A percentile compares a stretch with the other conserved stretches of the same genome.
Evolutionary conservation across 305 asterid species (phyloP).

Genomic region (Caryopteris hybrid): DNA sequence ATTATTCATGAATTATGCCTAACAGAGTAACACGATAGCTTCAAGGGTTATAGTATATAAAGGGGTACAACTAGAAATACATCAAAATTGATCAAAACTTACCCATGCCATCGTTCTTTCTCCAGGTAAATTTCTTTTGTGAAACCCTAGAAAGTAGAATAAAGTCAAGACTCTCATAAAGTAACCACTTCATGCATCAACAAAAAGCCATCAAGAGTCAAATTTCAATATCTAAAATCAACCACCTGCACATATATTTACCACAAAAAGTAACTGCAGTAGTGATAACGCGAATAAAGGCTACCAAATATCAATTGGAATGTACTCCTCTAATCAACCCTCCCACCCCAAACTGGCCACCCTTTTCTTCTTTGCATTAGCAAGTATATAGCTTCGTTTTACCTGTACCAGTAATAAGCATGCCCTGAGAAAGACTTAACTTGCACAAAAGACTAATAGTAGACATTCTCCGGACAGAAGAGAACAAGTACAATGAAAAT

Average conservation of each 20-base stretch:
- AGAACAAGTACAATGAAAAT: background rate
- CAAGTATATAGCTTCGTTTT: background rate
- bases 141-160: constrained; percentile 58
- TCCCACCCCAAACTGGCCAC: background rate
- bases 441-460: background rate
- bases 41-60: background rate
- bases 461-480: background rate
- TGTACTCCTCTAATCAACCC: background rate
- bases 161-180: constrained; percentile 21
- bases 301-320: constrained; percentile 1
- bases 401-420: background rate
- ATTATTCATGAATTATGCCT: constrained; percentile 1
- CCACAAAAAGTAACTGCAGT: background rate
- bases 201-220: constrained; percentile 4
- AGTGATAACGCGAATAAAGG: background rate
- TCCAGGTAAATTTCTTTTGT: constrained; percentile 94
- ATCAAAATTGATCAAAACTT: constrained; percentile 24
- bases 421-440: background rate
- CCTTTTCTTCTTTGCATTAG: background rate
- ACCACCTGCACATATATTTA: background rate
- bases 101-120: constrained; percentile 98
- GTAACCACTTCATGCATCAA: constrained; percentile 13
- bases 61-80: constrained; percentile 15
- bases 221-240: background rate
- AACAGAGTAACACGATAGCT: constrained; percentile 9